Evolutionary conservation across 2,329 filamentous ascomycete genomes (phyloP).

Genomic region (Arthrobotrys entomopaga): DNA sequence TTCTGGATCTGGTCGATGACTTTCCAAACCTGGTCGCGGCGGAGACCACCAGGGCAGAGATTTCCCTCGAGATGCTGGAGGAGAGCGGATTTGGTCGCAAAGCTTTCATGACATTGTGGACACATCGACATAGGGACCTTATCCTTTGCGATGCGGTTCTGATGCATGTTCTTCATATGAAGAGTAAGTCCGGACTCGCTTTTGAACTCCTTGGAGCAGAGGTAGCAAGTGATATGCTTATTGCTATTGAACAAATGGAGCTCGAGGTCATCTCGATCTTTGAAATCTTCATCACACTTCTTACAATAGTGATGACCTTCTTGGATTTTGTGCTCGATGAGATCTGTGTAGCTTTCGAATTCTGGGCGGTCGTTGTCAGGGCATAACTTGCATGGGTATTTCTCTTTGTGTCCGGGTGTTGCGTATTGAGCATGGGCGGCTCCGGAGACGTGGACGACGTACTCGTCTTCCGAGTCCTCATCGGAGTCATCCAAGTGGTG

Average conservation of each 20-base stretch:
- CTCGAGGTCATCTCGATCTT: constrained; percentile 30
- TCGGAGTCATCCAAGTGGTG: constrained; percentile 47
- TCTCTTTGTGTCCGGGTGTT: neutral
- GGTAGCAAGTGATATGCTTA: constrained; percentile 56
- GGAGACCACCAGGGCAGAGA: constrained; percentile 52
- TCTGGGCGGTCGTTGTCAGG: constrained; percentile 7
- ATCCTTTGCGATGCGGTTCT: constrained; percentile 37
- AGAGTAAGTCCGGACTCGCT: constrained; percentile 53
- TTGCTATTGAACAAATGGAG: constrained; percentile 56
- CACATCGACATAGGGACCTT: constrained; percentile 31
- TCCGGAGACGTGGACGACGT: constrained; percentile 11
- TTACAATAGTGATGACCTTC: constrained; percentile 53
- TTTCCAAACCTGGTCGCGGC: constrained; percentile 10
- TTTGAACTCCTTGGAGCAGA: constrained; percentile 56
- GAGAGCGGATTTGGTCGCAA: constrained; percentile 55
- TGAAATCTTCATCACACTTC: constrained; percentile 56
- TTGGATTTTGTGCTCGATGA: constrained; percentile 53
- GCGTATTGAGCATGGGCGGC: neutral
- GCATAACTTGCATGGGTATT: constrained; percentile 26
- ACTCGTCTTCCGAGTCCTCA: constrained; percentile 50
- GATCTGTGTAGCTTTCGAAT: constrained; percentile 44
- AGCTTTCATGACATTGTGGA: constrained; percentile 52
- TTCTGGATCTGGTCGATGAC: no score
- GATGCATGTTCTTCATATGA: constrained; percentile 51
- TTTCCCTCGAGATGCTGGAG: constrained; percentile 57